Base-by-base conservation (phyloP, 192 early-diverging fungal species). In the Gamsiella multidivaricata region DNA sequence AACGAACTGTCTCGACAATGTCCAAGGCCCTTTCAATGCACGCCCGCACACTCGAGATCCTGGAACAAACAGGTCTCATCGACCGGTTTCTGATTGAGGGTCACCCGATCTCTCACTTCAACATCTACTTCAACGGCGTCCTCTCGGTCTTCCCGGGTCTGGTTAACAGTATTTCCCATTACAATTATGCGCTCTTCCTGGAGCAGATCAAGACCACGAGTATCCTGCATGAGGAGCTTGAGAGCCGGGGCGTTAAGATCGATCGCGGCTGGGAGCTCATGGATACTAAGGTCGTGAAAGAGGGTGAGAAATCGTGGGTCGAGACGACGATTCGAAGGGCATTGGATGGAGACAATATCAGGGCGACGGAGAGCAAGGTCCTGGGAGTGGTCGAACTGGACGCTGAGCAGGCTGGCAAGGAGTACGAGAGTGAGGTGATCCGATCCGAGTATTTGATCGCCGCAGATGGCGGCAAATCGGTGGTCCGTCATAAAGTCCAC, bases 11-110 rank as follows among this genome's bases (percentile, higher is more conserved):
- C 33, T 64, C 72, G 0, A 14, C 31, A 0, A 63, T 71, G 50
- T 71, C 73, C n/a, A 69, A 71, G n/a, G 80, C 80, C 3, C 57
- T 82, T 11, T 55, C 76, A 3, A 29, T 67, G 36, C 74, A 75
- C 22, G 58, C 80, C 3, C 58, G 80, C 22, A 79, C 80, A 3
- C 67, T 82, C 54, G 80, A 82, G 63, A 65, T 76, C 29, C 32
- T 82, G 29, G 54, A 70, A 3, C 55, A 64, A 18, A 55, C 55
- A 5, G 74, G 67, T 1, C 43, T 82, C 0, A 61, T 78, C 22
- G 64, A 79, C 36, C 52, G 36, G 8, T 76, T 76, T 59, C 45
- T 76, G 32, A 45, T 31, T 5, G 17, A 56, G 17, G 74, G 74
- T 0, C 65, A 78, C 43, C 74, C 74, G 3, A 68, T 78, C 45